Base-by-base conservation (phyloP, 768 basidiomycete genomes). In the Pulveroboletus sp. region DNA sequence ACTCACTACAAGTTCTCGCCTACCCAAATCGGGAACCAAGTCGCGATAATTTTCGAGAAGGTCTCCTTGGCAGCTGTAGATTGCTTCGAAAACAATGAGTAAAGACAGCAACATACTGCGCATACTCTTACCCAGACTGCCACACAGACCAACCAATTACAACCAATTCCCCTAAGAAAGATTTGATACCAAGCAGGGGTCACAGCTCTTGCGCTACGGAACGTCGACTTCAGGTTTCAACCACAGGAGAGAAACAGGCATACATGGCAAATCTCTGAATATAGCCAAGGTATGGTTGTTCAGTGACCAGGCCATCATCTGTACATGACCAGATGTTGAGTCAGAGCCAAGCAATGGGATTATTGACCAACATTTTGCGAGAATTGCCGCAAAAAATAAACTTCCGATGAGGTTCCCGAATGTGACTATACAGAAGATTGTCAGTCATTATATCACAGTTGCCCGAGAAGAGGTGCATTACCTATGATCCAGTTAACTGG, bases 1-100 rank as follows among this genome's bases (percentile, higher is more conserved):
- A 29, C 27, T 5, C 27, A 29, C 8, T 11, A 9, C 27, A 29
- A 9, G 27, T 29, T 29, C 27, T 29, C 27, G 41, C 74, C 33
- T 56, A 83, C 83, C 83, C 84, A 87, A 50, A 87, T 86, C 6
- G 86, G 86, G 46, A 87, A 77, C 86, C 85, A 87, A 40, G 78
- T 73, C 0, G 80, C 78, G 49, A 81, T 68, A 33, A 87, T 73
- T 77, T 88, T 88, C 7, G 86, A 88, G 10, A 81, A 58, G 1
- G 84, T 85, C 7, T 88, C 86, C 36, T 65, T 78, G 12, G 86
- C 82, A 14, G 76, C 82, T 16, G 82, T 71, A 0, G 82, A 77
- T 86, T 86, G 85, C 86, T 88, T 61, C 11, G 5, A 34, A 45
- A 45, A 29, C 16, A 24, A 42, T 57, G 32, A 52, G 27, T 36